phyloP scores from a whole-genome alignment of 257 asterid species.

The Solanum chilense region DNA sequence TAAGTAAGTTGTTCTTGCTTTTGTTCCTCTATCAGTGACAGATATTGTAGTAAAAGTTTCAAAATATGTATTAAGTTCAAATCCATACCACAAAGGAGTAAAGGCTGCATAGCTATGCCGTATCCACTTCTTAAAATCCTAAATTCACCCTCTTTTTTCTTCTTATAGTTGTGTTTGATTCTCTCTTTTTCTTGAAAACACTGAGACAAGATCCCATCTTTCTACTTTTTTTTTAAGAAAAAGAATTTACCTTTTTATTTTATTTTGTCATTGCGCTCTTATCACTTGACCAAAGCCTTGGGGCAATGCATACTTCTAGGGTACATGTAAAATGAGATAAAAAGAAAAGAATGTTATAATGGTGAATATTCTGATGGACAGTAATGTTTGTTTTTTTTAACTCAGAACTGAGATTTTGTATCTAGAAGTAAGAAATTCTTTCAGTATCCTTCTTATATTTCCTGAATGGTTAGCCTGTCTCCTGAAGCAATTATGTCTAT shows the following conservation, averaged over 20 bases:
- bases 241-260: neutral
- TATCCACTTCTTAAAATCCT: neutral
- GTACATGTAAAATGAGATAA: neutral
- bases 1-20: slow-evolving; percentile 29
- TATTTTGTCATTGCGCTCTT: neutral
- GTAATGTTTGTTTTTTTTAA: neutral
- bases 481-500: neutral
- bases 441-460: neutral
- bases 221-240: neutral
- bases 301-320: neutral
- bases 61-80: neutral
- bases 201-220: neutral
- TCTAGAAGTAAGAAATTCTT: neutral
- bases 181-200: neutral
- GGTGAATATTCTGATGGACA: neutral
- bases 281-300: neutral
- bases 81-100: neutral
- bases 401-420: neutral
- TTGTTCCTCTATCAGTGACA: neutral
- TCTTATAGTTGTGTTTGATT: neutral
- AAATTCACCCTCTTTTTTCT: neutral
- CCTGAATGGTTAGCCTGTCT: neutral
- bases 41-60: neutral
- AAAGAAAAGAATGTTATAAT: neutral
- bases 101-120: neutral